These are phyloP conservation scores for Quercus mongolica DNA, from an alignment of 306 rosid genomes.

Conservation along the genomic window DNA sequence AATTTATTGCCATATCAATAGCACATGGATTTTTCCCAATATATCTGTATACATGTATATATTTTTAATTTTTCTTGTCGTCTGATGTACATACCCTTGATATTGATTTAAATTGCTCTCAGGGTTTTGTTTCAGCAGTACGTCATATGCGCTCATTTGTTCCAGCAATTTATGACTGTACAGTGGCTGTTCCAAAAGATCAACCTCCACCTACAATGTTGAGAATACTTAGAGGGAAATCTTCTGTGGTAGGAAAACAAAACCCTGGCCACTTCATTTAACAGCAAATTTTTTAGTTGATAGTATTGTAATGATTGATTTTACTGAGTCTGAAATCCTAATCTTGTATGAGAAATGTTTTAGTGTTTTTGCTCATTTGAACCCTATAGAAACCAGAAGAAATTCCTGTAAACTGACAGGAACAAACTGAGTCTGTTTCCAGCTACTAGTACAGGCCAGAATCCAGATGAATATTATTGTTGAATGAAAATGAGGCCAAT, in stretches of 20 bases:
- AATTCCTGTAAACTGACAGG: too few species aligned
- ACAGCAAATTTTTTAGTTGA: not conserved
- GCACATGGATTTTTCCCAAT: not conserved
- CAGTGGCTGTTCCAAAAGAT: conserved; percentile 52
- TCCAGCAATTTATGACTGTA: conserved; percentile 84
- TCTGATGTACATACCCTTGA: not conserved
- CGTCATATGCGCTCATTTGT: conserved; percentile 44
- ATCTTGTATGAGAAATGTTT: not conserved
- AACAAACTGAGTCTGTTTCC: too few species aligned
- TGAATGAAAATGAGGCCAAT: too few species aligned
- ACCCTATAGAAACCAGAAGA: not conserved
- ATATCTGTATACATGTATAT: not conserved
- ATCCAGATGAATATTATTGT: too few species aligned
- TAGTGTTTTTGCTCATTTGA: not conserved
- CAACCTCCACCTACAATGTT: conserved; percentile 67
- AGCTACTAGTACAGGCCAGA: too few species aligned
- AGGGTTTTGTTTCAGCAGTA: conserved; percentile 88
- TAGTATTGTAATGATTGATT: not conserved
- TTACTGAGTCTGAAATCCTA: not conserved
- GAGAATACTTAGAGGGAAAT: conserved; percentile 58
- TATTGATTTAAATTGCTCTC: conserved; percentile 3
- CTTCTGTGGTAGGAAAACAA: conserved; percentile 58
- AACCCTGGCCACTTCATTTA: conserved; percentile 15
- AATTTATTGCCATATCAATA: not conserved
- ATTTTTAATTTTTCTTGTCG: not conserved